A percentile compares a stretch with the other conserved stretches of the same genome.
phyloP scores from a whole-genome alignment of 176 grass and related monocot genomes.

The Elymus sibiricus region DNA sequence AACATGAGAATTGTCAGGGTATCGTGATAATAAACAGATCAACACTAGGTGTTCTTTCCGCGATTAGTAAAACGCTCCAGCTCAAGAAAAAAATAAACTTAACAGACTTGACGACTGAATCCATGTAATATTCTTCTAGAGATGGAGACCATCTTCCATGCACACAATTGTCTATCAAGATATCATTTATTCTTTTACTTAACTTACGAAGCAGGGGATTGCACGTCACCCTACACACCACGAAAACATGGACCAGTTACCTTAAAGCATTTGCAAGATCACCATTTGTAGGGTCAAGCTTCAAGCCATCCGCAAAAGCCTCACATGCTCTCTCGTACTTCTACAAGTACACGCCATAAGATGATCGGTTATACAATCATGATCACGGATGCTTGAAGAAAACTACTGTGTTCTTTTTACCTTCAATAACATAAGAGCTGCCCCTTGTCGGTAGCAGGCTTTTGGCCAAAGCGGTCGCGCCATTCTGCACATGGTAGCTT shows the following conservation, averaged over 20 bases:
- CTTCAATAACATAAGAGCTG: slow-evolving; percentile 6
- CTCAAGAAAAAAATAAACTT: not conserved
- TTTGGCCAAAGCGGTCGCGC: not conserved
- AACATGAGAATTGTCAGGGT: not conserved
- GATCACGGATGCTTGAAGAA: not conserved
- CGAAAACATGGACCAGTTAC: not conserved
- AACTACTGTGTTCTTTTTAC: not conserved
- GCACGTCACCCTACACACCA: not conserved
- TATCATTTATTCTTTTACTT: not conserved
- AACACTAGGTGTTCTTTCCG: not conserved
- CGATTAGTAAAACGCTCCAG: not conserved
- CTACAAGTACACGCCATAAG: not conserved
- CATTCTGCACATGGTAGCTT: not conserved
- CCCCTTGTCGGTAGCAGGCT: slow-evolving; percentile 3
- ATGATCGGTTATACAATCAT: not conserved
- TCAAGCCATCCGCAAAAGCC: slow-evolving; percentile 3
- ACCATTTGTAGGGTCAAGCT: not conserved
- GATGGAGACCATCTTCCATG: not conserved
- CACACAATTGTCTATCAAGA: not conserved
- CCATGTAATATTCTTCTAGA: not conserved
- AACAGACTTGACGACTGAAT: not conserved
- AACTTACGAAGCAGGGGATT: not conserved
- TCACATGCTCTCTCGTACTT: not conserved
- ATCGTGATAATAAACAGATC: not conserved
- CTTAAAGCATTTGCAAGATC: not conserved